phyloP scores from a whole-genome alignment of 2,329 filamentous ascomycete species.

The Myriangium duriaei region DNA sequence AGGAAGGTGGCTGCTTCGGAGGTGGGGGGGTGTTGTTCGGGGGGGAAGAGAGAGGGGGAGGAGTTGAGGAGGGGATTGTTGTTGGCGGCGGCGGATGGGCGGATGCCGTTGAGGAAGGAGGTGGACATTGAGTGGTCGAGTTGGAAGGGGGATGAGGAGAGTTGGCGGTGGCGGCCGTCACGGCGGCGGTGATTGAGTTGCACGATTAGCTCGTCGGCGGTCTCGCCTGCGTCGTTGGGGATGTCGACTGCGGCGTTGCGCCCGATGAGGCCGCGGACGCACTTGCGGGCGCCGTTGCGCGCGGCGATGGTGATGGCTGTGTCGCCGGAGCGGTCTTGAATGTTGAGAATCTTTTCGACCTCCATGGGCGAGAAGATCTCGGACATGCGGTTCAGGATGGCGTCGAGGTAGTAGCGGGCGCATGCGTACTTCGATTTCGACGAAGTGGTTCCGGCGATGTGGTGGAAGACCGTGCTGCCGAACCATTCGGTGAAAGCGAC shows the following conservation, averaged over 20 bases:
- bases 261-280: slow-evolving; percentile 52
- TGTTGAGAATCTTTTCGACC: slow-evolving; percentile 67
- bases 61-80: slow-evolving; percentile 2
- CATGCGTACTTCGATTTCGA: slow-evolving; percentile 78
- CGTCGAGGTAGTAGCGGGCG: slow-evolving; percentile 86
- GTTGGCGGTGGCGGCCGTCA: slow-evolving; percentile 41
- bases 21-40: slow-evolving; percentile 20
- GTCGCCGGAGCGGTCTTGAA: slow-evolving; percentile 76
- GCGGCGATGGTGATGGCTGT: slow-evolving; percentile 82
- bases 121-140: slow-evolving; percentile 12
- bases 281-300: slow-evolving; percentile 72
- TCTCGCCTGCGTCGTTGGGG: slow-evolving; percentile 66
- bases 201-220: slow-evolving; percentile 74
- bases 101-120: slow-evolving; percentile 14
- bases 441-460: slow-evolving; percentile 78
- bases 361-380: slow-evolving; percentile 64
- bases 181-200: slow-evolving; percentile 54
- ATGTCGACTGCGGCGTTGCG: slow-evolving; percentile 77
- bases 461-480: slow-evolving; percentile 83
- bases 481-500: slow-evolving; percentile 67
- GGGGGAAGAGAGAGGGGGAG: slow-evolving; percentile 8
- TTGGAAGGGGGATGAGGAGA: slow-evolving; percentile 56
- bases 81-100: slow-evolving; percentile 5
- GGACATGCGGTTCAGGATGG: slow-evolving; percentile 73
- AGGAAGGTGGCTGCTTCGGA: slow-evolving; percentile 43